These are phyloP conservation scores for Paraconiothyrium brasiliense DNA, from an alignment of 2,329 filamentous ascomycete species.

Conservation along the genomic window DNA sequence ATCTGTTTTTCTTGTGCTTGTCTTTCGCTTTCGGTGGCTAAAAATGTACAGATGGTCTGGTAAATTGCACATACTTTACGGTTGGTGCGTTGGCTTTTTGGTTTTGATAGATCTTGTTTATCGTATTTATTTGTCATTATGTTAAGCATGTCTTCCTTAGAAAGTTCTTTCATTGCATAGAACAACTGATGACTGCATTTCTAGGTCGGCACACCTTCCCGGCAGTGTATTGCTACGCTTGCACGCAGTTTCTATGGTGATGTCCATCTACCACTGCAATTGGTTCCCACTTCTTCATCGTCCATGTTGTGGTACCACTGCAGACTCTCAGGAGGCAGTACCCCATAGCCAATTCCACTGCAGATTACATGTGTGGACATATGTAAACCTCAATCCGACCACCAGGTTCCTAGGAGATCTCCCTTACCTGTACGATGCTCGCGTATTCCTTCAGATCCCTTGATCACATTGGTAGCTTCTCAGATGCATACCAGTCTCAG, in stretches of 20 bases:
- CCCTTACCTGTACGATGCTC: slow-evolving; percentile 4
- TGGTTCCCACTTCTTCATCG: not conserved
- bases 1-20: not conserved
- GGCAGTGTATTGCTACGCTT: not conserved
- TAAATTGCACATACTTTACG: slow-evolving; percentile 16
- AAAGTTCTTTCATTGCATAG: not conserved
- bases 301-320: not conserved
- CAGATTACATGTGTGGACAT: slow-evolving; percentile 1
- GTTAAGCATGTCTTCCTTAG: not conserved
- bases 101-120: not conserved
- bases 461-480: not conserved
- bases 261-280: not conserved
- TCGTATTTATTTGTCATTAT: not conserved
- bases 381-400: slow-evolving; percentile 1
- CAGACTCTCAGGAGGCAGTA: not conserved
- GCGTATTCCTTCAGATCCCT: not conserved
- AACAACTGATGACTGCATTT: not conserved
- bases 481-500: slow-evolving; percentile 9
- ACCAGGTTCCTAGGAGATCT: slow-evolving; percentile 1
- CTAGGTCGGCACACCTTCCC: not conserved
- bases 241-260: not conserved
- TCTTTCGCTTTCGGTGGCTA: not conserved
- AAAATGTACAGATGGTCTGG: not conserved
- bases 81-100: not conserved
- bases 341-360: not conserved